Evolutionary conservation across 2,329 filamentous ascomycete genomes (phyloP).

Genomic region (Boeremia lycopersici): DNA sequence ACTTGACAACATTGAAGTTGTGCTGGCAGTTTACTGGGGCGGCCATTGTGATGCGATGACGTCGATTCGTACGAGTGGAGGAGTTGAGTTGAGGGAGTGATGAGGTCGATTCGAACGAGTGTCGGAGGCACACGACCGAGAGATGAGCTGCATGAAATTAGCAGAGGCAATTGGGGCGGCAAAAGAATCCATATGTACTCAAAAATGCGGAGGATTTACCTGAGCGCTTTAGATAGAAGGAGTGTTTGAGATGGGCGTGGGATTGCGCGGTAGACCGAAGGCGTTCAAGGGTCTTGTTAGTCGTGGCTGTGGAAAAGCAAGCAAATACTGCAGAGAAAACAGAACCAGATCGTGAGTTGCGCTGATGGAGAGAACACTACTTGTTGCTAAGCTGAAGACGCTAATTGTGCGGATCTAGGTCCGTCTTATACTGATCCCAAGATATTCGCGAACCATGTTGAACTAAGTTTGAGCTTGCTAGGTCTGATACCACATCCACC

Average conservation of each 20-base stretch:
- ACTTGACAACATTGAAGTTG: constrained; percentile 58
- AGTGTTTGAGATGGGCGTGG: constrained; percentile 34
- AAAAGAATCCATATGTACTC: constrained; percentile 34
- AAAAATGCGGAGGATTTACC: constrained; percentile 28
- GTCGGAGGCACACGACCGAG: constrained; percentile 6
- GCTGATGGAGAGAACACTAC: constrained; percentile 26
- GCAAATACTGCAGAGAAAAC: constrained; percentile 26
- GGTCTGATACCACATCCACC: constrained; percentile 32
- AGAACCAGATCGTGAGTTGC: constrained; percentile 25
- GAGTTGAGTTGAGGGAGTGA: constrained; percentile 7
- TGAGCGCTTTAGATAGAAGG: constrained; percentile 22
- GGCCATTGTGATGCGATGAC: constrained; percentile 48
- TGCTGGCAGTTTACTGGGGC: constrained; percentile 56
- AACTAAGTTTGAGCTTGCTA: constrained; percentile 32
- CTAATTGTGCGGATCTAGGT: constrained; percentile 39
- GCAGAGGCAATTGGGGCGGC: constrained; percentile 22
- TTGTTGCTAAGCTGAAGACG: constrained; percentile 32
- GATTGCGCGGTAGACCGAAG: constrained; percentile 33
- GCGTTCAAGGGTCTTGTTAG: constrained; percentile 30
- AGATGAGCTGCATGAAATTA: constrained; percentile 30
- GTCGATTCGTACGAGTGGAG: constrained; percentile 6
- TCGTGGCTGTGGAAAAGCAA: constrained; percentile 48
- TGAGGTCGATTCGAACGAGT: constrained; percentile 6
- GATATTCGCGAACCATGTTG: constrained; percentile 23
- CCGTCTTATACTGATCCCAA: constrained; percentile 44